phyloP scores from a whole-genome alignment of 2,329 filamentous ascomycete genomes.

The Furcasterigmium sp. region DNA sequence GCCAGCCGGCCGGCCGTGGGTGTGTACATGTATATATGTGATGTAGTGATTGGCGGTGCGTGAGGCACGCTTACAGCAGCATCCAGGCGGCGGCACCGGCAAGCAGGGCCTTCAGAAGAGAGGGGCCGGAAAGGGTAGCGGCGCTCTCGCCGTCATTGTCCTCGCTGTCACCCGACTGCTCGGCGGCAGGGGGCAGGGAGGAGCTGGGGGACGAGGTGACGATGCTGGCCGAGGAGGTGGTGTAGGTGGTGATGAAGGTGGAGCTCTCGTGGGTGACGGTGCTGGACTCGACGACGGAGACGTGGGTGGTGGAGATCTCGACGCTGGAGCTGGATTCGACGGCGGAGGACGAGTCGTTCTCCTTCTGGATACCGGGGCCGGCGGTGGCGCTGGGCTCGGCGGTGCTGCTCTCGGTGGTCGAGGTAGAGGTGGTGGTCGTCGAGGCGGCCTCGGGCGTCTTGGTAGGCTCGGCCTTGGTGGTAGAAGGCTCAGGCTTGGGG shows the following conservation, averaged over 20 bases:
- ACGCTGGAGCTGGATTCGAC: not conserved
- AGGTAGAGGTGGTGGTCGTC: not conserved
- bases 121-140: not conserved
- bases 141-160: not conserved
- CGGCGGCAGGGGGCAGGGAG: not conserved
- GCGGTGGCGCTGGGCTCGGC: not conserved
- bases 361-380: not conserved
- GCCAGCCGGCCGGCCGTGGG: too few relatives aligned
- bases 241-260: not conserved
- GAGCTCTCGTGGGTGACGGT: conserved; percentile 1
- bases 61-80: not conserved
- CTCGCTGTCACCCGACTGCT: not conserved
- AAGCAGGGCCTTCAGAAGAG: not conserved
- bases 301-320: not conserved
- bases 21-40: too few relatives aligned
- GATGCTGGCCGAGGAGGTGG: not conserved
- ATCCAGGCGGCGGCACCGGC: conserved; percentile 2
- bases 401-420: not conserved
- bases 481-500: conserved; percentile 2
- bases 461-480: conserved; percentile 2
- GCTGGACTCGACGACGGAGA: not conserved
- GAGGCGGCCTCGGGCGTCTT: not conserved
- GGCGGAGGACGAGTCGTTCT: not conserved
- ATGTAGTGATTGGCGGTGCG: too few relatives aligned
- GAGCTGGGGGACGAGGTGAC: not conserved